Percentiles rank a stretch among this genome's conserved stretches.
Conservation (phyloP, 352 stramenopile genomes). For the Phytophthora idaei region DNA sequence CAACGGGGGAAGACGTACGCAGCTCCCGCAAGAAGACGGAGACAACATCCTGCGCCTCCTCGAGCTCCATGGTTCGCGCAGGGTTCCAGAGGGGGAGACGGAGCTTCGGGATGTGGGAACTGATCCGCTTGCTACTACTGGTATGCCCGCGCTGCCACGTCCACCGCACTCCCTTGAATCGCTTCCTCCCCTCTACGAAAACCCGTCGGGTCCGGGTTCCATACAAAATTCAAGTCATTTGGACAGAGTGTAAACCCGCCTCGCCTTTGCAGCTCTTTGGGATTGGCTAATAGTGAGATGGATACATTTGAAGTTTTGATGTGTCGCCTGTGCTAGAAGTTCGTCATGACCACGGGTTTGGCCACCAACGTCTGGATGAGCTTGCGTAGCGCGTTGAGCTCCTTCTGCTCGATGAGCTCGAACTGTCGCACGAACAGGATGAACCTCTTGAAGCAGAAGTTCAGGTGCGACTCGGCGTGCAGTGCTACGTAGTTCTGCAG, state of each 20-base stretch:
- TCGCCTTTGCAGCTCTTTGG: constrained; percentile 23
- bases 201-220: neutral
- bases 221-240: constrained; percentile 30
- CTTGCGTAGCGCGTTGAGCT: constrained; percentile 94
- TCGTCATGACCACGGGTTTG: constrained; percentile 13
- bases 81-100: constrained; percentile 1
- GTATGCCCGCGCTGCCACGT: constrained; percentile 11
- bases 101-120: constrained; percentile 16
- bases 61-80: constrained; percentile 29
- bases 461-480: constrained; percentile 93
- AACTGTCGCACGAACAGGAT: constrained; percentile 96
- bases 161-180: constrained; percentile 29
- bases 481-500: constrained; percentile 91
- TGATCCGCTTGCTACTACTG: constrained; percentile 22
- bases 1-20: constrained; percentile 30
- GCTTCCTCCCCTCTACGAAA: constrained; percentile 13
- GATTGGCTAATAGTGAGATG: constrained; percentile 43
- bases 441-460: constrained; percentile 98
- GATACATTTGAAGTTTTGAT: constrained; percentile 29
- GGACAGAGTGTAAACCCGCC: constrained; percentile 8
- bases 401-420: constrained; percentile 92
- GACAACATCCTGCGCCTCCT: constrained; percentile 35
- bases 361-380: constrained; percentile 75
- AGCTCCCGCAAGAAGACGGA: constrained; percentile 54
- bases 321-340: constrained; percentile 19